These are phyloP conservation scores for Ogataea kodamae DNA, from an alignment of 805 yeast species.

Conservation along the genomic window DNA sequence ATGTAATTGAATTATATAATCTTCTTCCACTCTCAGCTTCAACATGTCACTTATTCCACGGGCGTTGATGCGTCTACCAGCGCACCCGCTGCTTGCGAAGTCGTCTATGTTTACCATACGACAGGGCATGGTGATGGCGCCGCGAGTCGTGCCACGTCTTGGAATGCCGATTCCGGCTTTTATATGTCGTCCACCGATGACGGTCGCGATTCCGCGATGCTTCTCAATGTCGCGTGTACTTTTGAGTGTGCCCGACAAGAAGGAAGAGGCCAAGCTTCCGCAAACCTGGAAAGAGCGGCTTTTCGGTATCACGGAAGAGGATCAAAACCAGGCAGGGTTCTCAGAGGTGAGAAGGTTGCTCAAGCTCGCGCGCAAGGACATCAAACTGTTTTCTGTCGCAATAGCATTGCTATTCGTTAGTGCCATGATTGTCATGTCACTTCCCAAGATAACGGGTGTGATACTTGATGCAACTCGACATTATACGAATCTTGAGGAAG, in stretches of 20 bases:
- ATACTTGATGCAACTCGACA: conserved; percentile 48
- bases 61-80: conserved; percentile 1
- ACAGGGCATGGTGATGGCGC: not conserved
- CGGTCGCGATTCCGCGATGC: not conserved
- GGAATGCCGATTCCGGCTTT: not conserved
- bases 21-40: not conserved
- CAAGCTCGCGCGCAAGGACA: conserved; percentile 42
- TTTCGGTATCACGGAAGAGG: conserved; percentile 32
- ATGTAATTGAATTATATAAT: not conserved
- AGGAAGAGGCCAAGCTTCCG: conserved; percentile 2
- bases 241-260: conserved; percentile 1
- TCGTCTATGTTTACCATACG: not conserved
- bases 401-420: conserved; percentile 43
- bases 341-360: conserved; percentile 40
- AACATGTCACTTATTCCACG: conserved; percentile 4
- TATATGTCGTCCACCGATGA: conserved; percentile 1
- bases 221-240: conserved; percentile 1
- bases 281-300: conserved; percentile 29
- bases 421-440: conserved; percentile 47
- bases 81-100: not conserved
- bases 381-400: conserved; percentile 42
- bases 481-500: conserved; percentile 23
- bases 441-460: conserved; percentile 55
- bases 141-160: not conserved
- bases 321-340: conserved; percentile 33